Evolutionary conservation across 2,329 filamentous ascomycete genomes (phyloP).

Genomic region (Neurospora sp.): DNA sequence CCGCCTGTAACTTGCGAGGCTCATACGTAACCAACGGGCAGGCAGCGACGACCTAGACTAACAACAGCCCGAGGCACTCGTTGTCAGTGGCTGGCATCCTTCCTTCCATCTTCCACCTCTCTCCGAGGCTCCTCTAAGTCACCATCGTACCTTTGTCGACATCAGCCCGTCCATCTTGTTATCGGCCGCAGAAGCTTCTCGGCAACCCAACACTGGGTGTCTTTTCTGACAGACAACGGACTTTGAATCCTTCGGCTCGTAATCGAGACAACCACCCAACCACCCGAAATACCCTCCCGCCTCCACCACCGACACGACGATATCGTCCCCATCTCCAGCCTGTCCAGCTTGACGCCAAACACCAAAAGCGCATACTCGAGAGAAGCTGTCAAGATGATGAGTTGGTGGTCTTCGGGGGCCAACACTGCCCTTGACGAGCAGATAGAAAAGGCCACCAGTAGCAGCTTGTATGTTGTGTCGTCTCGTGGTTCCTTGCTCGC

Average conservation of each 20-base stretch:
- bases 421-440: conserved; percentile 92
- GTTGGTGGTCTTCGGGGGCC: conserved; percentile 90
- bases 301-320: neutral
- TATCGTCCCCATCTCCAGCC: neutral
- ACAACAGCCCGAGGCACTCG: neutral
- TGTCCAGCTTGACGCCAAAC: neutral
- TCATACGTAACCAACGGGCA: neutral
- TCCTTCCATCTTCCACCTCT: neutral
- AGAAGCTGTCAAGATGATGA: conserved; percentile 56
- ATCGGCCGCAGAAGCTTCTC: neutral
- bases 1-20: neutral
- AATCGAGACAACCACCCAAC: neutral
- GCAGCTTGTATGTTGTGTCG: conserved; percentile 62
- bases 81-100: neutral
- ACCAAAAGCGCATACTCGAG: conserved; percentile 1
- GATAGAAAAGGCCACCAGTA: conserved; percentile 88
- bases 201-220: neutral
- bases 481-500: neutral
- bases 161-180: neutral
- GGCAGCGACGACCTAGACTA: neutral
- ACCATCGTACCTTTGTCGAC: neutral
- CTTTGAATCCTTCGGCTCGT: neutral
- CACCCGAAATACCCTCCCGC: neutral
- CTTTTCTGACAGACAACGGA: neutral
- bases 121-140: neutral